Percentiles rank a stretch among this genome's conserved stretches.
Evolutionary conservation across 495 filamentous ascomycete species (phyloP).

Genomic region (Sphaerosporella brunnea): DNA sequence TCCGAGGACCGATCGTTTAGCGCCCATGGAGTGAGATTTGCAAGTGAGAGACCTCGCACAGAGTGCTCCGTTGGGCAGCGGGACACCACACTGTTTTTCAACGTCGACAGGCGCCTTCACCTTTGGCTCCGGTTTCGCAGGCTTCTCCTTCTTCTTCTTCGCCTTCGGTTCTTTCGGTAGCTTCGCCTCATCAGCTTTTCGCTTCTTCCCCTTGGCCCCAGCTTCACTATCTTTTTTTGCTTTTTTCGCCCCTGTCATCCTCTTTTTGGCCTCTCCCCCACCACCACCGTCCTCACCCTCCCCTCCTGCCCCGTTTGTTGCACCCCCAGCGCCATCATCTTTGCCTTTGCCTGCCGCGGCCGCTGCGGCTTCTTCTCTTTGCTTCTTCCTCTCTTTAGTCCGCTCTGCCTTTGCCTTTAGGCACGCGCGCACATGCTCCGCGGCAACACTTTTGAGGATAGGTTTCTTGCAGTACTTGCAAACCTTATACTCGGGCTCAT

Average conservation of each 20-base stretch:
- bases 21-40: conserved; percentile 93
- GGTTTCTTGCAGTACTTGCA: conserved; percentile 74
- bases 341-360: conserved; percentile 54
- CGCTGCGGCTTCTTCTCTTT: conserved; percentile 55
- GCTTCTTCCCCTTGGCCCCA: conserved; percentile 70
- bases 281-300: conserved; percentile 30
- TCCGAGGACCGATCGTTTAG: conserved; percentile 79
- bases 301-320: conserved; percentile 39
- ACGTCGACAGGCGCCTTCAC: conserved; percentile 90
- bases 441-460: conserved; percentile 41
- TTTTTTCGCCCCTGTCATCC: conserved; percentile 42
- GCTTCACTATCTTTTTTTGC: conserved; percentile 46
- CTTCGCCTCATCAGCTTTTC: conserved; percentile 56
- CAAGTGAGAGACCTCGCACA: conserved; percentile 88
- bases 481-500: conserved; percentile 45
- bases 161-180: conserved; percentile 46
- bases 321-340: conserved; percentile 17
- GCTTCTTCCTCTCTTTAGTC: conserved; percentile 60
- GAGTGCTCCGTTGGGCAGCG: conserved; percentile 59
- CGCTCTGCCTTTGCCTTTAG: conserved; percentile 56
- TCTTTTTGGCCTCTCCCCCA: conserved; percentile 27
- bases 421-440: conserved; percentile 51
- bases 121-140: conserved; percentile 71
- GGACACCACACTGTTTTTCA: conserved; percentile 90
- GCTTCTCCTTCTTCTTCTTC: conserved; percentile 95